These are phyloP conservation scores for Penicillium dipodomyicola DNA, from an alignment of 495 filamentous ascomycete genomes.

Conservation along the genomic window DNA sequence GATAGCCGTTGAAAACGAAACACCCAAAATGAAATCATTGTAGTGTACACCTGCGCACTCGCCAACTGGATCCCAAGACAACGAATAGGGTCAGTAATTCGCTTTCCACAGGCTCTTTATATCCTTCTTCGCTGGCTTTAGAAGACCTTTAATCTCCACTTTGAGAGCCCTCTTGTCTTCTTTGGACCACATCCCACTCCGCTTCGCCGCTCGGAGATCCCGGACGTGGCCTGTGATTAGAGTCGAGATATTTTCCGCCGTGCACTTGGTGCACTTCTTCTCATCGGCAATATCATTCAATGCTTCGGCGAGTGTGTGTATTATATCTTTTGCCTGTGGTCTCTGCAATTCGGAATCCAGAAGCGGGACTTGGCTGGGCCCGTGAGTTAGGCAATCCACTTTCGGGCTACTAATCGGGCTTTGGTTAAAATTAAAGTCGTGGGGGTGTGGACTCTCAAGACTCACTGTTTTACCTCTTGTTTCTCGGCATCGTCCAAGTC, in stretches of 20 bases:
- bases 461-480: neutral
- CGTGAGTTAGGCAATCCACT: slow-evolving; percentile 11
- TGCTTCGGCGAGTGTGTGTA: slow-evolving; percentile 6
- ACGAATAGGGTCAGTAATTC: neutral
- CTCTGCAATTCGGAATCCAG: slow-evolving; percentile 18
- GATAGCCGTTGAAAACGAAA: neutral
- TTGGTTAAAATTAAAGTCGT: neutral
- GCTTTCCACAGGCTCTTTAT: slow-evolving; percentile 19
- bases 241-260: slow-evolving; percentile 15
- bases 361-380: slow-evolving; percentile 13
- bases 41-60: neutral
- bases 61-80: neutral
- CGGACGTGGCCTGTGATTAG: slow-evolving; percentile 15
- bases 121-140: slow-evolving; percentile 17
- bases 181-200: slow-evolving; percentile 19
- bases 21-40: neutral
- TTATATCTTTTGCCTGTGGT: slow-evolving; percentile 8
- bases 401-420: slow-evolving; percentile 5
- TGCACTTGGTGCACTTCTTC: slow-evolving; percentile 19
- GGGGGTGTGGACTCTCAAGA: neutral
- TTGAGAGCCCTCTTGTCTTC: slow-evolving; percentile 22
- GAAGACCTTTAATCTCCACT: slow-evolving; percentile 15
- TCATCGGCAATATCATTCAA: slow-evolving; percentile 18
- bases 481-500: neutral
- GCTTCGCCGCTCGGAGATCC: slow-evolving; percentile 17